A percentile compares a stretch with the other conserved stretches of the same genome.
phyloP scores from a whole-genome alignment of 1,284 basidiomycete species.

The Veloboletus limbatus region DNA sequence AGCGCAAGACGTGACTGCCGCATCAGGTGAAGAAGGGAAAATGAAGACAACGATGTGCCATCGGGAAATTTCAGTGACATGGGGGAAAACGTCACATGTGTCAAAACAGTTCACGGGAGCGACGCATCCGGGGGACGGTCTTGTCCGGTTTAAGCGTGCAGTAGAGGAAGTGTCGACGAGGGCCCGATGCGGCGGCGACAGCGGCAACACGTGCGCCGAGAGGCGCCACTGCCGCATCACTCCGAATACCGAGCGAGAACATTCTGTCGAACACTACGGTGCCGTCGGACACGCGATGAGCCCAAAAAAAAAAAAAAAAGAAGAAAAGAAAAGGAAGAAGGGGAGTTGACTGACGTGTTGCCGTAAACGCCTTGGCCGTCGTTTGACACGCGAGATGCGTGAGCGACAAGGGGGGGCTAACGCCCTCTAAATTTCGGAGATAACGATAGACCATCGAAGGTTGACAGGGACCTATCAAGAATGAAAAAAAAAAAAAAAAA shows the following conservation, averaged over 20 bases:
- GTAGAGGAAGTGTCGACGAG: conserved; percentile 77
- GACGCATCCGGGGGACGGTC: conserved; percentile 34
- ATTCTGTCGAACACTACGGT: conserved; percentile 81
- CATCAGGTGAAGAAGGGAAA: too few species aligned
- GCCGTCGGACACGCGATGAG: too few species aligned
- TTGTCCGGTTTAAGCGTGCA: conserved; percentile 64
- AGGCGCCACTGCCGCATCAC: conserved; percentile 61
- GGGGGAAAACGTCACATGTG: too few species aligned
- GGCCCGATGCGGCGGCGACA: conserved; percentile 60
- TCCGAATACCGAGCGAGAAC: conserved; percentile 80
- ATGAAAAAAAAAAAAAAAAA: too few species aligned
- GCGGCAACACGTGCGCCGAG: conserved; percentile 60
- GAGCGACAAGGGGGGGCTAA: conserved; percentile 75
- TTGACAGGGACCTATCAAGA: conserved; percentile 62
- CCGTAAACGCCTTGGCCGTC: conserved; percentile 82
- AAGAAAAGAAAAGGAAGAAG: neutral
- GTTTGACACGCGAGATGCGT: conserved; percentile 85
- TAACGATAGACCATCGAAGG: conserved; percentile 89
- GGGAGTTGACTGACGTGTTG: conserved; percentile 57
- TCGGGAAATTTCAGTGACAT: too few species aligned
- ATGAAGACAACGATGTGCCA: too few species aligned
- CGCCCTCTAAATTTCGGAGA: conserved; percentile 76
- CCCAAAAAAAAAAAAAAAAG: too few species aligned
- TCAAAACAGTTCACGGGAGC: conserved; percentile 30
- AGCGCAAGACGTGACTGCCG: too few species aligned